These are phyloP conservation scores for Russula emetica DNA, from an alignment of 768 basidiomycete genomes.

Conservation along the genomic window DNA sequence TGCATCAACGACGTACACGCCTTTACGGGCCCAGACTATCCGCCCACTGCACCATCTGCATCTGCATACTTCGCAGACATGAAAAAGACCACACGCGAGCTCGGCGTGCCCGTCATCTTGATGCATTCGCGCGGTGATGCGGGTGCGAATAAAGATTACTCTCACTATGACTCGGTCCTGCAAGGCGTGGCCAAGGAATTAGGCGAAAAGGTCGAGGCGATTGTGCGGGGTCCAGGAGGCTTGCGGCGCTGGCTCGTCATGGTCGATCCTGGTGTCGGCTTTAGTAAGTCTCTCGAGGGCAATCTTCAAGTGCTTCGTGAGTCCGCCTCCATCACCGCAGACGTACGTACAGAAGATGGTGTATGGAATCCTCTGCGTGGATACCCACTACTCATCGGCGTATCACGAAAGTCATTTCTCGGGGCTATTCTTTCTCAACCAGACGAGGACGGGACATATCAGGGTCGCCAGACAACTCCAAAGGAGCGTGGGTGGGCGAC, in stretches of 20 bases:
- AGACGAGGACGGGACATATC: constrained; percentile 37
- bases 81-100: constrained; percentile 58
- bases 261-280: constrained; percentile 90
- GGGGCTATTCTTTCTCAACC: constrained; percentile 55
- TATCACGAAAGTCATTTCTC: constrained; percentile 82
- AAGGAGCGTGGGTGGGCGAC: constrained; percentile 76
- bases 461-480: constrained; percentile 53
- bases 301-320: constrained; percentile 66
- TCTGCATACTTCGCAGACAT: constrained; percentile 50
- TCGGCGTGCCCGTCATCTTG: constrained; percentile 75
- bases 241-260: constrained; percentile 85
- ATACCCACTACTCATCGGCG: constrained; percentile 67
- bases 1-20: constrained; percentile 93
- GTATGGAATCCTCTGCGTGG: constrained; percentile 49
- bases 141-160: constrained; percentile 64
- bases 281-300: constrained; percentile 78
- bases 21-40: constrained; percentile 59
- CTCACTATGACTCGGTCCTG: constrained; percentile 46
- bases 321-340: constrained; percentile 44
- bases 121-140: constrained; percentile 95
- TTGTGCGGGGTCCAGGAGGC: constrained; percentile 65
- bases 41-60: constrained; percentile 36
- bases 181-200: constrained; percentile 69
- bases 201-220: constrained; percentile 57
- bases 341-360: constrained; percentile 29